Evolutionary conservation across 768 basidiomycete genomes (phyloP), one percentile per base, ranked within the genome.

Genomic region (Polyporus arcularius): DNA sequence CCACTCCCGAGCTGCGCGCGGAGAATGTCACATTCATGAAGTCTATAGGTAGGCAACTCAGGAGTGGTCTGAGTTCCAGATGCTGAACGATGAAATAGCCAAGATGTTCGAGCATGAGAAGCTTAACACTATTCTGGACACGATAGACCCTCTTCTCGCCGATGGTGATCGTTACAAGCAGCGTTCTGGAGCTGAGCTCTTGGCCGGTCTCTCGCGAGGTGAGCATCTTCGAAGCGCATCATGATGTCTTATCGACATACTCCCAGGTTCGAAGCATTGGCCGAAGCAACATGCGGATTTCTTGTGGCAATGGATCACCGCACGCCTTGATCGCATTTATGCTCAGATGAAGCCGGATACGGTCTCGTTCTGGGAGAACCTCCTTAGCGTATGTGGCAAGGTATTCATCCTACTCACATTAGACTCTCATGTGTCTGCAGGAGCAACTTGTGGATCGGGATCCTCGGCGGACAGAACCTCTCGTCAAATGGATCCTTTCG

Each of bases 281-380:
- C 76, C 83, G 0, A 79, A 78, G 55, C 73, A 75, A 41, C 73
- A 77, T 40, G 78, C 80, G 30, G 75, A 82, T 51, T 72, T 74
- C 41, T 72, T 96, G 4, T 95, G 91, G 93, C 64, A 74, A 42
- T 96, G 94, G 94, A 75, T 87, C 35, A 74, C 76, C 5, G 72
- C 78, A 39, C 84, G 83, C 48, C 73, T 96, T 39, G 80, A 86
- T 55, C 74, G 77, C 38, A 85, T 94, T 55, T 85, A 88, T 62
- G 74, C 78, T 8, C 87, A 89, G 63, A 89, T 95, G 69, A 92
- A 91, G 65, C 94, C 93, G 47, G 94, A 96, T 68, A 96, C 92
- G 0, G 73, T 91, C 31, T 71, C 77, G 9, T 87, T 90, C 62
- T 94, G 92, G 90, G 88, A 89, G 66, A 79, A 75, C 21, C 76